These are phyloP conservation scores for Camellia sinensis DNA, from an alignment of 148 eudicot species.

Conservation along the genomic window DNA sequence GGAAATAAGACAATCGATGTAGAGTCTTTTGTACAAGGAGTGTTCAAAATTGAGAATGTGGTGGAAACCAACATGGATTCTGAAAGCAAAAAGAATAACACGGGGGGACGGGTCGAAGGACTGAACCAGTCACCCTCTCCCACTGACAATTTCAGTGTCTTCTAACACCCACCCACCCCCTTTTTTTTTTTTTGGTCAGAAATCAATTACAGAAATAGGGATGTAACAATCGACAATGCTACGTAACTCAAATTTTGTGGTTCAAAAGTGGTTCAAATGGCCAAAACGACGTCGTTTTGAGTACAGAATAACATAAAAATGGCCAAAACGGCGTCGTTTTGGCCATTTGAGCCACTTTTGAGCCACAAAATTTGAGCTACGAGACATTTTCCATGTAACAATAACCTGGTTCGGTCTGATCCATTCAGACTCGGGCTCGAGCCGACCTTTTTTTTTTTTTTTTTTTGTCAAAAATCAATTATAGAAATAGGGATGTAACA, in stretches of 20 bases:
- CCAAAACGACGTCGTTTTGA: no score
- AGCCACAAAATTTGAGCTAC: no score
- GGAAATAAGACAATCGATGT: slow-evolving; percentile 57
- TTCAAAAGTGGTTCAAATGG: no score
- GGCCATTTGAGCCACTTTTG: no score
- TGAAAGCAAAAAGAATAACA: slow-evolving; percentile 15
- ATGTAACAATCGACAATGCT: no score
- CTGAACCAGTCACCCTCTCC: slow-evolving; percentile 21
- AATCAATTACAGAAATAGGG: no score
- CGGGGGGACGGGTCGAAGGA: slow-evolving; percentile 24
- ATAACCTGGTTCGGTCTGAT: neutral
- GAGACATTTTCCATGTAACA: neutral
- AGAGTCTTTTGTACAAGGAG: slow-evolving; percentile 53
- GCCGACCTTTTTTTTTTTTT: neutral
- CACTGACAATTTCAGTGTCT: slow-evolving; percentile 26
- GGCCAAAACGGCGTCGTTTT: no score
- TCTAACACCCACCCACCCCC: neutral
- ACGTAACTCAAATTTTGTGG: no score
- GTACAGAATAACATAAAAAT: no score
- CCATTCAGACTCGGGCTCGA: neutral
- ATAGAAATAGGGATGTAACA: no score
- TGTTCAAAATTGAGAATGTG: slow-evolving; percentile 37
- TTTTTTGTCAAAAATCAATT: no score
- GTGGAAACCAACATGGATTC: neutral
- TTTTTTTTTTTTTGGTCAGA: no score